Evolutionary conservation across 441 rosid species (phyloP).

Genomic region (Eutrema salsugineum): DNA sequence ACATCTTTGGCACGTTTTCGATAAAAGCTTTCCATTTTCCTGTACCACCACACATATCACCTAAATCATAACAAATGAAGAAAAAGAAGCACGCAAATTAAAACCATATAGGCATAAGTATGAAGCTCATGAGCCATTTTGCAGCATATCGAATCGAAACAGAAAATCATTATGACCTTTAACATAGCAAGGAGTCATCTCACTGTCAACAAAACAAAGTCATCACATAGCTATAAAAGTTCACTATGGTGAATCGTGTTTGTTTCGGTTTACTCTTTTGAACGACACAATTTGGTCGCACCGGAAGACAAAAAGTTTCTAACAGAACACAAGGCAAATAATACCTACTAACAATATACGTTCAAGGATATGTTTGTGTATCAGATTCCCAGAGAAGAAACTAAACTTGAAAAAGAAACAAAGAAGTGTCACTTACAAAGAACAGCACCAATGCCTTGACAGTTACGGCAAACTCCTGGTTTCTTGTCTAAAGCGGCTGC

Average conservation of each 20-base stretch:
- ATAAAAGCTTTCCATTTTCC: conserved; percentile 98
- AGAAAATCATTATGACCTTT: not conserved
- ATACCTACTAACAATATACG: not conserved
- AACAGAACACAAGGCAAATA: not conserved
- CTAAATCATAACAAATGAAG: conserved; percentile 44
- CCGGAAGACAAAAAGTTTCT: not conserved
- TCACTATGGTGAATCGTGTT: not conserved
- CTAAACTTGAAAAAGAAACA: not conserved
- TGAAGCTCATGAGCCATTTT: not conserved
- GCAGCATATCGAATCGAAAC: not conserved
- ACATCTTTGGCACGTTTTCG: conserved; percentile 94
- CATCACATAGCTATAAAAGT: not conserved
- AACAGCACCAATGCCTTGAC: conserved; percentile 77
- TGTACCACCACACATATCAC: conserved; percentile 99
- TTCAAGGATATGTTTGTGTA: not conserved
- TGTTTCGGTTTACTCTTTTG: not conserved
- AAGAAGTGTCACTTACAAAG: conserved; percentile 54
- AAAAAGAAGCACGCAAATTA: not conserved
- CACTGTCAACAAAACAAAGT: too few species aligned
- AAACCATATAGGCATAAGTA: not conserved
- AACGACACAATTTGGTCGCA: not conserved
- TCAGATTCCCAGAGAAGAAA: not conserved
- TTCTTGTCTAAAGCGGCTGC: conserved; percentile 53
- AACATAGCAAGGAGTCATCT: not conserved
- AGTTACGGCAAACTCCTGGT: conserved; percentile 76